phyloP scores from a whole-genome alignment of 106 monocot species.

The Allium cepa region DNA sequence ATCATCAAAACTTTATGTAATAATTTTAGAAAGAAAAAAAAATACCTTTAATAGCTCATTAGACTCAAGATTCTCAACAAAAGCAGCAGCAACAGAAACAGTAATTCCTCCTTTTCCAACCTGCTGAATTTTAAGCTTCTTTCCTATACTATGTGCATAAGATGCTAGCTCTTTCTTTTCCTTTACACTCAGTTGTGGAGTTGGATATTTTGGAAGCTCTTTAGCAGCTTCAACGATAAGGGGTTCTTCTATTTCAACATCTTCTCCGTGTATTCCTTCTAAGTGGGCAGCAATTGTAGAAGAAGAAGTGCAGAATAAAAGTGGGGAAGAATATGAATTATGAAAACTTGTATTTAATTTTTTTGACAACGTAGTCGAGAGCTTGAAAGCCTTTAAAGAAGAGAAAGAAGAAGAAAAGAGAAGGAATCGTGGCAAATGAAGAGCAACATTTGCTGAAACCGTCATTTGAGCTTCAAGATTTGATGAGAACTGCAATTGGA shows the following conservation, averaged over 20 bases:
- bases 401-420: neutral
- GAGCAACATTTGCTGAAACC: too few relatives aligned
- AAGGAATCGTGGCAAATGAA: neutral
- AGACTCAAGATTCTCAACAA: slow-evolving; percentile 75
- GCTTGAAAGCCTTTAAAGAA: neutral
- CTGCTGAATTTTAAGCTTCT: slow-evolving; percentile 92
- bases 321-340: neutral
- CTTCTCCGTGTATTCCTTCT: neutral
- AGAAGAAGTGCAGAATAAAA: neutral
- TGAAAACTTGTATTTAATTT: too few relatives aligned
- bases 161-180: slow-evolving; percentile 95
- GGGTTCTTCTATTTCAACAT: neutral
- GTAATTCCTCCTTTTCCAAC: slow-evolving; percentile 92
- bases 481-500: too few relatives aligned
- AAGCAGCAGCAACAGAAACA: slow-evolving; percentile 56
- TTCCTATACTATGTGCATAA: slow-evolving; percentile 86
- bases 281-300: neutral
- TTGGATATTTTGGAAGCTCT: slow-evolving; percentile 3
- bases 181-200: slow-evolving; percentile 64
- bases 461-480: too few relatives aligned
- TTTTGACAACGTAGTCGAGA: neutral
- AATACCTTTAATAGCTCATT: slow-evolving; percentile 96
- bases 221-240: neutral
- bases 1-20: too few relatives aligned
- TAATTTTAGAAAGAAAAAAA: neutral